Evolutionary conservation across 371 early-diverging fungal genomes (phyloP).

Genomic region (Saksenaea oblongispora): DNA sequence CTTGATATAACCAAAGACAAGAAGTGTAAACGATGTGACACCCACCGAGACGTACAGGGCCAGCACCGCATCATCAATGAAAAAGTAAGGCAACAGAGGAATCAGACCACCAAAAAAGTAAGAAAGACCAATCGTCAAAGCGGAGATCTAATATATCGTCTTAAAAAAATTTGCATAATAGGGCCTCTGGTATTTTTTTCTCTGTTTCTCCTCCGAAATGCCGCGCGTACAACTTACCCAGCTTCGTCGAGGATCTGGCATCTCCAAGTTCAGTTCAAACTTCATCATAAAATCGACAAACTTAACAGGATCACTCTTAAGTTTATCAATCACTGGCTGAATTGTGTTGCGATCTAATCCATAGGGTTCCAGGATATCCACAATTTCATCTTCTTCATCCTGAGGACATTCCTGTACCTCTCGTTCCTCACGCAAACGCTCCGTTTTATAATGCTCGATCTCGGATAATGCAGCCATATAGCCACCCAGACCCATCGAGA

Average conservation of each 20-base stretch:
- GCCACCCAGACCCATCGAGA: conserved; percentile 68
- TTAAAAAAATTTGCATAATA: conserved; percentile 11
- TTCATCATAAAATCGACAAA: conserved; percentile 83
- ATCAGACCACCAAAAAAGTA: conserved; percentile 74
- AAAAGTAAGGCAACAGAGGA: conserved; percentile 70
- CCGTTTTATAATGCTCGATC: conserved; percentile 70
- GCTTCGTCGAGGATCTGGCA: conserved; percentile 60
- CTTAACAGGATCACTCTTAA: conserved; percentile 56
- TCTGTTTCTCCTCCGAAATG: background rate
- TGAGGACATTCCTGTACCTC: conserved; percentile 64
- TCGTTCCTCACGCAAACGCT: conserved; percentile 55
- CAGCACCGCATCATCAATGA: conserved; percentile 40
- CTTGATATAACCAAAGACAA: conserved; percentile 70
- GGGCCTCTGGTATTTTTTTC: background rate
- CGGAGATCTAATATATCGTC: conserved; percentile 50
- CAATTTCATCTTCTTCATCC: conserved; percentile 68
- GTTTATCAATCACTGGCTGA: conserved; percentile 62
- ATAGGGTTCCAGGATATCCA: conserved; percentile 63
- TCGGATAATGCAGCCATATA: conserved; percentile 69
- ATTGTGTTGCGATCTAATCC: conserved; percentile 56
- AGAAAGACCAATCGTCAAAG: conserved; percentile 66
- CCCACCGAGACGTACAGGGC: conserved; percentile 61
- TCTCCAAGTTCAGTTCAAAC: conserved; percentile 69
- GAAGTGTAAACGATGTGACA: conserved; percentile 57
- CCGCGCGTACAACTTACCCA: conserved; percentile 45